Base-by-base conservation (phyloP, 208 protist species). In the Tritrichomonas foetus region DNA sequence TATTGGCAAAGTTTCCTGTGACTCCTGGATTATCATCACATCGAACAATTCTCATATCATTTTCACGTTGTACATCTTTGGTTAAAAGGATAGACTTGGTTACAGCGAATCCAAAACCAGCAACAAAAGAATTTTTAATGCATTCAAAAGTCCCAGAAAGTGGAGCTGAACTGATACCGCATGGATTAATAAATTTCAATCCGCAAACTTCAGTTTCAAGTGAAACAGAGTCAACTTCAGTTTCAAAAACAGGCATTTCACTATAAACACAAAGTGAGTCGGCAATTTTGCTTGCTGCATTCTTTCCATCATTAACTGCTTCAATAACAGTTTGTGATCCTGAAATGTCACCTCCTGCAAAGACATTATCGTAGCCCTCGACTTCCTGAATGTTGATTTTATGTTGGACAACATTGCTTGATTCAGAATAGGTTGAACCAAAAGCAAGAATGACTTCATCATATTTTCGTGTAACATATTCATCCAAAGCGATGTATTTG, bases 231-330 rank as follows among this genome's bases (percentile, higher is more conserved):
- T 98, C 97, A 44, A 98, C 95, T 30, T 80, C 89, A 13, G 97
- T 97, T 75, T 93, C 96, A 94, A 98, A 97, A 20, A 89, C 72
- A 50, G 97, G 97, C 22, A 98, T 95, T 82, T 94, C 69, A n/a
- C 96, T 95, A 47, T 41, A 44, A 11, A 93, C 89, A 39, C 97
- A 96, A 0, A 72, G 47, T 82, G 97, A 97, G 53, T 95, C 94
- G 92, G 98, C 96, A 22, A 98, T 98, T 61, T 93, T 74, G 96
- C 97, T 97, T 22, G 96, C 94, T 20, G 97, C 97, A 36, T 93
- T 95, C 92, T 98, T 98, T 75, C 97, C 97, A 94, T 98, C 97
- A 92, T 98, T 98, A 25, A 96, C 96, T 16, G 97, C 97, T 89
- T 98, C 97, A 0, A 98, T 97, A 16, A 97, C 66, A 9, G 95